Percentiles rank a stretch among this genome's conserved stretches.
phyloP scores from a whole-genome alignment of 495 filamentous ascomycete genomes.

The Elasticomyces elasticus region DNA sequence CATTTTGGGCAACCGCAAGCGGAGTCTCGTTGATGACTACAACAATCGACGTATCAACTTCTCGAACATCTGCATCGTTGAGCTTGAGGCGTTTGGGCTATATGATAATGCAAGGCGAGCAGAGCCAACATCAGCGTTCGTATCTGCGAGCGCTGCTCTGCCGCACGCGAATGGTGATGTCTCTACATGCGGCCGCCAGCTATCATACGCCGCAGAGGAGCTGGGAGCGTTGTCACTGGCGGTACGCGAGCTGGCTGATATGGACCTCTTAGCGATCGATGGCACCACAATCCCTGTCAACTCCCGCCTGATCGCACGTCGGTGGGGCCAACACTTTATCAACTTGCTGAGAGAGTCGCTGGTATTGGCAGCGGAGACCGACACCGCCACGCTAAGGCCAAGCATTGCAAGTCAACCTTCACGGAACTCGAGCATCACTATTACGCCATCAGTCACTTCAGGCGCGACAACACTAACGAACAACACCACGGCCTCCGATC shows the following conservation, averaged over 20 bases:
- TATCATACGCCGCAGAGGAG: conserved; percentile 65
- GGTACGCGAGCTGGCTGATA: conserved; percentile 81
- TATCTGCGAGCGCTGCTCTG: conserved; percentile 63
- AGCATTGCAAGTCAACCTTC: conserved; percentile 25
- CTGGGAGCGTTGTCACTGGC: conserved; percentile 71
- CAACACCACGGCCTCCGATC: conserved; percentile 29
- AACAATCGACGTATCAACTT: conserved; percentile 98
- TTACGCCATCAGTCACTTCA: conserved; percentile 59
- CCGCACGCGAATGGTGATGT: conserved; percentile 9
- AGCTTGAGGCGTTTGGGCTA: conserved; percentile 90
- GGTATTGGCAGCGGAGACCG: conserved; percentile 43
- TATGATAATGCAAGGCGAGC: conserved; percentile 83
- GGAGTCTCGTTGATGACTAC: conserved; percentile 94
- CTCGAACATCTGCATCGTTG: conserved; percentile 88
- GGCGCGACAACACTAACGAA: conserved; percentile 46
- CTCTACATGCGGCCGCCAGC: conserved; percentile 57
- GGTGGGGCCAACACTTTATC: conserved; percentile 94
- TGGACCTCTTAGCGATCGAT: conserved; percentile 85
- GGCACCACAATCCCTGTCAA: conserved; percentile 91
- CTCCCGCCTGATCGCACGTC: conserved; percentile 69
- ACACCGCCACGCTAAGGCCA: conserved; percentile 46
- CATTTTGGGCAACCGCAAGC: conserved; percentile 82
- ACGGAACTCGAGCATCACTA: conserved; percentile 76
- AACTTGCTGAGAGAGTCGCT: conserved; percentile 73
- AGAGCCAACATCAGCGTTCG: conserved; percentile 66